These are phyloP conservation scores for Cenchrus americanus DNA, from an alignment of 176 grass and related monocot species.

Conservation along the genomic window DNA sequence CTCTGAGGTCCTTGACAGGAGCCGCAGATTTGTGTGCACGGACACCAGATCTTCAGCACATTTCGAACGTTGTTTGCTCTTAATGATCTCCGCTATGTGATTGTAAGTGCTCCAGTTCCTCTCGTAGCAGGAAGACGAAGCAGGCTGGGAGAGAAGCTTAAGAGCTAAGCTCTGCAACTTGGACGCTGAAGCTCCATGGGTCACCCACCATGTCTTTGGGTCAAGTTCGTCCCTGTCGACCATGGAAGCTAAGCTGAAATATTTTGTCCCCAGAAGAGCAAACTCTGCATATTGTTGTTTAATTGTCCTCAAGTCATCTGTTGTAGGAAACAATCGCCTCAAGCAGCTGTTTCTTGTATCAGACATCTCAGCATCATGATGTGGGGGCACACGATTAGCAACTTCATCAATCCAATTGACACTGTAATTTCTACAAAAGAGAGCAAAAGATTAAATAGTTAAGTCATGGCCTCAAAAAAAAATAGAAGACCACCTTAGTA, in stretches of 20 bases:
- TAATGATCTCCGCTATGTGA: background rate
- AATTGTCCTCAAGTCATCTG: background rate
- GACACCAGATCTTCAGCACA: background rate
- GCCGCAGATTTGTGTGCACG: constrained; percentile 1
- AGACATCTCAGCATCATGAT: background rate
- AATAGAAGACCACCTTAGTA: background rate
- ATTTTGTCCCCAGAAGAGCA: background rate
- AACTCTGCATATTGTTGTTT: constrained; percentile 9
- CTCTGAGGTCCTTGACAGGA: background rate
- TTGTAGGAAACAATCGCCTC: constrained; percentile 1
- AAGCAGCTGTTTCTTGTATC: background rate
- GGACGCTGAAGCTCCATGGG: background rate
- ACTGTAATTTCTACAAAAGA: constrained; percentile 1
- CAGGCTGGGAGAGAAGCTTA: background rate
- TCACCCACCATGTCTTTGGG: constrained; percentile 15
- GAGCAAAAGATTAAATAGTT: background rate
- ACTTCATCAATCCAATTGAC: background rate
- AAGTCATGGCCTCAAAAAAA: constrained; percentile 5
- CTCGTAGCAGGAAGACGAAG: background rate
- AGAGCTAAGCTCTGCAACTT: constrained; percentile 2
- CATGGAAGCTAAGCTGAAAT: background rate
- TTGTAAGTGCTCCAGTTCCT: constrained; percentile 8
- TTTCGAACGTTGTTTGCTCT: background rate
- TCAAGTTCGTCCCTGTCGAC: background rate
- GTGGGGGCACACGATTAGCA: background rate